phyloP scores from a whole-genome alignment of 108 stramenopile species.

The Discostella pseudostelligera region DNA sequence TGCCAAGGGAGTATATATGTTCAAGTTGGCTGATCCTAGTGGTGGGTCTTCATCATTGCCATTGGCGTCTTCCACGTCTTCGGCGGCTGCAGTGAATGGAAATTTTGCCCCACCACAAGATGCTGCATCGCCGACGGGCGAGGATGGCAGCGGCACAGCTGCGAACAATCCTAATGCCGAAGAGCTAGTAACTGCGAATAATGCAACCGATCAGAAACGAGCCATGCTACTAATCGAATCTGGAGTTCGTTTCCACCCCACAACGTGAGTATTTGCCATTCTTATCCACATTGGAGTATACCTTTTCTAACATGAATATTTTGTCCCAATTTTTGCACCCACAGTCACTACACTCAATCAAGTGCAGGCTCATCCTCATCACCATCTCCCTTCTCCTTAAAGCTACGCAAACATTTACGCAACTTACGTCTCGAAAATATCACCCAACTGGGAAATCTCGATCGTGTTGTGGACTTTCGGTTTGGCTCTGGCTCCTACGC shows the following conservation, averaged over 20 bases:
- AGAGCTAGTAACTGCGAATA: conserved; percentile 20
- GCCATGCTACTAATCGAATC: conserved; percentile 85
- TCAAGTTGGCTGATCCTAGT: conserved; percentile 71
- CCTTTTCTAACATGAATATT: neutral
- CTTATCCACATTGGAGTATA: conserved; percentile 1
- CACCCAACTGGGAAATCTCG: conserved; percentile 85
- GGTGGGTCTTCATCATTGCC: conserved; percentile 3
- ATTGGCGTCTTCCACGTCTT: conserved; percentile 2
- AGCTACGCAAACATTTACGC: conserved; percentile 95
- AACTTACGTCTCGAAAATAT: conserved; percentile 88
- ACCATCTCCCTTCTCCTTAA: conserved; percentile 92
- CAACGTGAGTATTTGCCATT: conserved; percentile 41
- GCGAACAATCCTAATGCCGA: conserved; percentile 11
- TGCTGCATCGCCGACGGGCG: no score
- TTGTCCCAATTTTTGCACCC: neutral
- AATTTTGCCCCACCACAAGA: no score
- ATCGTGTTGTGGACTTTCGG: conserved; percentile 93
- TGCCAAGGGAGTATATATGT: conserved; percentile 60
- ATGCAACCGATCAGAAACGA: conserved; percentile 16
- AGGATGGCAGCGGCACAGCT: neutral
- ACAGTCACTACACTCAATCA: conserved; percentile 28
- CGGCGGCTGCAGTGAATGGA: neutral
- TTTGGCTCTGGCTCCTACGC: conserved; percentile 83
- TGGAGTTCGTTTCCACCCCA: conserved; percentile 96
- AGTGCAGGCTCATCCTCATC: conserved; percentile 45